These are phyloP conservation scores for Malania oleifera DNA, from an alignment of 164 flowering plant species.

Conservation along the genomic window DNA sequence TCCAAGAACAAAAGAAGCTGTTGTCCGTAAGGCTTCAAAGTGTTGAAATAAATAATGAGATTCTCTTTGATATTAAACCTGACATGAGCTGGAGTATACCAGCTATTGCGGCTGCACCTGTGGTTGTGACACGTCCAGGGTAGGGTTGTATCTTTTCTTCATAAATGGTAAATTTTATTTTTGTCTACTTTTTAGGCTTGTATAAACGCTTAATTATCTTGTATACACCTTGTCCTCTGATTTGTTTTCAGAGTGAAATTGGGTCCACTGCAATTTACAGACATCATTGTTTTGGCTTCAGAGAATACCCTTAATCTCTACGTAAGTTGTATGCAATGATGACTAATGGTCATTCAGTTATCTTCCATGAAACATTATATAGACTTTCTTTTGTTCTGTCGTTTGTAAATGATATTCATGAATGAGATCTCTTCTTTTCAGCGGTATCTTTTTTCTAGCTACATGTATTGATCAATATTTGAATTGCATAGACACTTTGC, in stretches of 20 bases:
- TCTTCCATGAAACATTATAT: background rate
- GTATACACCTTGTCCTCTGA: slow-evolving; percentile 6
- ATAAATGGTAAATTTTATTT: background rate
- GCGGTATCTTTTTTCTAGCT: background rate
- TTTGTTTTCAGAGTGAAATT: slow-evolving; percentile 52
- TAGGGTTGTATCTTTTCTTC: slow-evolving; percentile 13
- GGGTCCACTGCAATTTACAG: slow-evolving; percentile 60
- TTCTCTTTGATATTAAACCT: slow-evolving; percentile 70
- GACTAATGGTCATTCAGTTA: background rate
- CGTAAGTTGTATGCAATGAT: slow-evolving; percentile 46
- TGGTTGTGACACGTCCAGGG: slow-evolving; percentile 84
- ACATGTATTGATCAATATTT: no score
- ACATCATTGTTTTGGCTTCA: slow-evolving; percentile 67
- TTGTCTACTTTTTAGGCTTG: background rate
- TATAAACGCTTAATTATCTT: background rate
- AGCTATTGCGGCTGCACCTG: slow-evolving; percentile 83
- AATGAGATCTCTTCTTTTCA: background rate
- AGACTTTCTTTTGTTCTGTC: background rate
- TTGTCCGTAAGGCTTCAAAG: slow-evolving; percentile 68
- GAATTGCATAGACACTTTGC: no score
- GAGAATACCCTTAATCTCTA: slow-evolving; percentile 77
- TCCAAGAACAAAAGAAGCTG: slow-evolving; percentile 74
- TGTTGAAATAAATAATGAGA: slow-evolving; percentile 55
- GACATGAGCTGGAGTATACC: slow-evolving; percentile 84
- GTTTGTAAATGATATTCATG: background rate